Evolutionary conservation across 139 green algal genomes (phyloP).

Genomic region (Auxenochlorella pyrenoidosa): DNA sequence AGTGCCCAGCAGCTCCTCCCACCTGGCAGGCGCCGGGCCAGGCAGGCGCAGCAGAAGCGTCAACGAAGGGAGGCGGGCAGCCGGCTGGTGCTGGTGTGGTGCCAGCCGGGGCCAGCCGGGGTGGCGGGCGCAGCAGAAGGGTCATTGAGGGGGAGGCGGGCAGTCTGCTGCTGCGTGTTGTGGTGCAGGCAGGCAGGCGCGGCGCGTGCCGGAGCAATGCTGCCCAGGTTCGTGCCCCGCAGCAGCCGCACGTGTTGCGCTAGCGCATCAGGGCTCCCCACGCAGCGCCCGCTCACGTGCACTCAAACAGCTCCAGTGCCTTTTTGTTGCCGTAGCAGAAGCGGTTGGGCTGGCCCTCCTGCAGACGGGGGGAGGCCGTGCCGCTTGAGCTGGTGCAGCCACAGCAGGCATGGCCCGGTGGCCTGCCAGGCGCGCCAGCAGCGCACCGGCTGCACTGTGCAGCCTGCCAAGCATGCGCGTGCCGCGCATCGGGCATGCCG

Average conservation of each 20-base stretch:
- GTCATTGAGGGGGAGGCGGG: not conserved
- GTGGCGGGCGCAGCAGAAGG: not conserved
- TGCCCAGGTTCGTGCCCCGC: too few species aligned
- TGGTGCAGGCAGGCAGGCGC: too few species aligned
- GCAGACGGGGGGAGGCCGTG: not conserved
- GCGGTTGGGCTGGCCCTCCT: slow-evolving; percentile 30
- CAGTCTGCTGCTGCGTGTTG: not conserved
- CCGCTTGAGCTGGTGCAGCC: not conserved
- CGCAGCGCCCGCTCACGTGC: slow-evolving; percentile 23
- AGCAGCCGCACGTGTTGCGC: too few species aligned
- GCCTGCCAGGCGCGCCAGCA: too few species aligned
- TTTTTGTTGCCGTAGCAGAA: slow-evolving; percentile 38
- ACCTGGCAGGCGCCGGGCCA: slow-evolving; percentile 1
- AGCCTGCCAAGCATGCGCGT: too few species aligned
- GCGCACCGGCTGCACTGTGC: too few species aligned
- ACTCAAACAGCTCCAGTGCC: slow-evolving; percentile 55
- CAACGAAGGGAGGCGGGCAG: too few species aligned
- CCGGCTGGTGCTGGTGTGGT: not conserved
- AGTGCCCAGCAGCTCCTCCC: slow-evolving; percentile 51
- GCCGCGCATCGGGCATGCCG: too few species aligned
- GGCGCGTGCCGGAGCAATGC: not conserved
- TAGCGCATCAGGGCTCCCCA: too few species aligned
- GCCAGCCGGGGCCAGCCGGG: too few species aligned
- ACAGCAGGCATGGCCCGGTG: not conserved
- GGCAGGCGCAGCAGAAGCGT: not conserved